Evolutionary conservation across 2,329 filamentous ascomycete species (phyloP), one percentile per base, ranked within the genome.

Genomic region (Clonostachys rosea): DNA sequence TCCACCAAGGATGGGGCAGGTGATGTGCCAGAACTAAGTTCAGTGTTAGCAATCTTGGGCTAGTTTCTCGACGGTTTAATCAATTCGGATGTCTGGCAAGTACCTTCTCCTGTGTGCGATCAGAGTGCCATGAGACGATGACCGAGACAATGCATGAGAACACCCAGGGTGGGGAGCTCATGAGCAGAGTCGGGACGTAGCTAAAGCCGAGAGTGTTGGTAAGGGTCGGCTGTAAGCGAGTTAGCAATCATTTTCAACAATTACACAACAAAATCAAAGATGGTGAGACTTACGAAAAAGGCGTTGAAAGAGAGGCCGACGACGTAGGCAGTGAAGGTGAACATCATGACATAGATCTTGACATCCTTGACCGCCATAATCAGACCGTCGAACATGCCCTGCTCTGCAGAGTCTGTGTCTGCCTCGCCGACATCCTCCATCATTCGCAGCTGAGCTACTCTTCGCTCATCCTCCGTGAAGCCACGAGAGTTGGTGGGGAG

Each of bases 341-440:
- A 47, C 73, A 82, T 83, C 76, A 84, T 78, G 50, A 84, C 56
- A 56, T 83, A 85, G 51, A 83, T 79, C 67, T 84, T 84, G 52
- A 66, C 14, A 51, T 85, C 82, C 60, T 77, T 80, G 44, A 83
- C 57, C 0, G 79, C 78, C 73, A 84, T 78, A 45, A 75, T 66
- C 24, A 82, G 60, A 10, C 81, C 81, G 10, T 71, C 70, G 50
- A 79, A 75, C 3, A 68, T 56, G 4, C 72, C 72, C 53, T 78
- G 69, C 16, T 72, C 69, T 1, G 66, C 64, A 0, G 68, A 67
- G 53, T 82, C 78, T 6, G 63, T 66, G 48, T 81, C 78, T 1
- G 73, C 74, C 58, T 81, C 75, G 39, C 77, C 78, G 2, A 79
- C 76, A 52, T 82, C 79, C 60, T 81, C 78, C 4, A 75, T 59